phyloP scores from a whole-genome alignment of 108 stramenopile species.

The Schizochytrium sp. region DNA sequence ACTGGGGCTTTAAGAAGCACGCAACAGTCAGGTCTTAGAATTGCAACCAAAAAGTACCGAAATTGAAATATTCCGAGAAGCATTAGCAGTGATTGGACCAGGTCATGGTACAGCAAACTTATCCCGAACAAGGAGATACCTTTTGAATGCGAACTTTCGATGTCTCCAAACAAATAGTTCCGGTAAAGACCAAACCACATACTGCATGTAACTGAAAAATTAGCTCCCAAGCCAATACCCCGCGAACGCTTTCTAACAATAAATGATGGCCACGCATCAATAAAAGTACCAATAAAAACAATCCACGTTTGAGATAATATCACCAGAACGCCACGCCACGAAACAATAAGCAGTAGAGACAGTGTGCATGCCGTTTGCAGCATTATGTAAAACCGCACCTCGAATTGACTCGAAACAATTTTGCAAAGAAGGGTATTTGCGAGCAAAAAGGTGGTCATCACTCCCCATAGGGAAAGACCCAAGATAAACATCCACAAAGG shows the following conservation, averaged over 20 bases:
- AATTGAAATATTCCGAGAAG: neutral
- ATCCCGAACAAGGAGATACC: neutral
- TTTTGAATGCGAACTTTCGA: neutral
- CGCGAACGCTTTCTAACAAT: neutral
- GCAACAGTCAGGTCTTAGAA: neutral
- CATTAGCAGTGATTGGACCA: neutral
- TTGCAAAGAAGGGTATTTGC: no score
- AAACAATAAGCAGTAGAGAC: neutral
- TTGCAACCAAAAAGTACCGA: neutral
- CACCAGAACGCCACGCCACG: neutral
- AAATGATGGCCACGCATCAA: constrained; percentile 25
- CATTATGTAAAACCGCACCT: no score
- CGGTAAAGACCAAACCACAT: neutral
- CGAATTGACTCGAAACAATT: no score
- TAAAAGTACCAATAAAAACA: neutral
- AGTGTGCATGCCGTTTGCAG: no score
- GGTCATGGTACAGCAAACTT: neutral
- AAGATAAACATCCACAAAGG: neutral
- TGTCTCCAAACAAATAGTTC: neutral
- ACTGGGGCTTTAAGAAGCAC: neutral
- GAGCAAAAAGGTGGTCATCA: no score
- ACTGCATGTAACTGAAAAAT: neutral
- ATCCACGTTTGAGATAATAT: neutral
- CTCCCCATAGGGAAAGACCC: no score
- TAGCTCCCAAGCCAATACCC: neutral